Base-by-base conservation (phyloP, 1,284 basidiomycete species). In the Coniophora puteana region DNA sequence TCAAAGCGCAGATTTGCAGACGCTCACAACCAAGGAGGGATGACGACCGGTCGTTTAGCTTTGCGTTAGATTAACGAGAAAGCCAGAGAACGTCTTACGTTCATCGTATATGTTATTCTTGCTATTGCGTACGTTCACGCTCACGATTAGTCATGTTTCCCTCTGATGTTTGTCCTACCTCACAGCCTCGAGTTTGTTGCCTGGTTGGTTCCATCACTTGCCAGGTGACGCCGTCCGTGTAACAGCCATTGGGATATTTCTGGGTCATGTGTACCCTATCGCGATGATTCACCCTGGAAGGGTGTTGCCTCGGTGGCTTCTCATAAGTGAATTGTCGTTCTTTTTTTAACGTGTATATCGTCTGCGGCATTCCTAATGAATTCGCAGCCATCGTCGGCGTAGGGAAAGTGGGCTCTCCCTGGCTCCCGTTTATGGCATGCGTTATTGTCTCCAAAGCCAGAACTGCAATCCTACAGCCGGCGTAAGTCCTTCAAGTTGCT, bases 261-360 rank as follows among this genome's bases (percentile, higher is more conserved):
- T 77, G 5, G 74, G 74, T 0, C 81, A 81, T 1, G 77, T 83
- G 67, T 86, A 80, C 52, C 82, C 81, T 0, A 78, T 83, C 43
- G 71, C 76, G n/a, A 76, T 82, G 65, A 78, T 76, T 51, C 69
- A 78, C 41, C 63, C 77, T 4, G 69, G 71, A 8, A 65, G 69
- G 2, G 65, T 85, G 42, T 59, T 88, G 2, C 83, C 83, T 5
- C 67, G 66, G 7, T 79, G 78, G 68, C 65, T 86, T 8, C 70
- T 84, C 38, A 76, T 74, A 0, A 80, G 33, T 35, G 20, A n/a
- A 20, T 14, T n/a, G 5, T 10, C 23, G 33, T 10, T 10, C 21
- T n/a, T n/a, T n/a, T n/a, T n/a, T n/a, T n/a, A n/a, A n/a, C n/a
- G 13, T 14, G n/a, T n/a, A n/a, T n/a, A n/a, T n/a, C n/a, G n/a